Base-by-base conservation (phyloP, 441 rosid species). In the Geranium incanum region DNA sequence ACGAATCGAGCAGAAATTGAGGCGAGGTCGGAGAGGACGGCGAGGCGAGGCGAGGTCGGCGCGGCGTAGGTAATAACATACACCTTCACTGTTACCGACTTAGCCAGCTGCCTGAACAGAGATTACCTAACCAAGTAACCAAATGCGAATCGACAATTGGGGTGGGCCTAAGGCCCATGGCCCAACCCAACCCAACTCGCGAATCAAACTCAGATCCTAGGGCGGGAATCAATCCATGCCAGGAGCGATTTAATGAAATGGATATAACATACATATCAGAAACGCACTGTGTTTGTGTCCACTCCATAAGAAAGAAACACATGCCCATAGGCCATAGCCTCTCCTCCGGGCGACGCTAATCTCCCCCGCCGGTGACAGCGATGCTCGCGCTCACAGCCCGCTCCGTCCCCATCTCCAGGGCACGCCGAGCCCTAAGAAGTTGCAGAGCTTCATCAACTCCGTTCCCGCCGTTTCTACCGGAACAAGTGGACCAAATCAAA, bases 391-490 rank as follows among this genome's bases (percentile, higher is more conserved):
- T 59, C 64, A 59, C 33, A 18, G 33, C 64, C 64, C 9, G 64
- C 9, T 59, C 33, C 64, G 64, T 59, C 19, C 28, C 64, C 64
- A 59, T 59, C 8, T 59, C 64, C 23, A 18, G 6, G 33, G 19
- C 9, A 19, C 19, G 33, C 12, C 64, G 5, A 59, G 19, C 64
- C 64, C 28, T 59, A 9, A 19, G 64, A 59, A 59, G 64, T 3
- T 59, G 64, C 64, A 59, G 33, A 59, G 64, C 64, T 59, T 59
- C 64, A 18, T 28, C 33, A 59, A 59, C 9, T 59, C 18, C 33
- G 77, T 90, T 90, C 72, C 97, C 97, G 37, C 74, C 84, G 3
- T 90, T 92, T 79, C 88, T 90, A 64, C 96, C 97, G 0, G 86
- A 82, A 73, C 87, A 89, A 78, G 84, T 89, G 37, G 78, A 87